Evolutionary conservation across 1,139 yeast species (phyloP).

Genomic region (Suhomyces terraborum): DNA sequence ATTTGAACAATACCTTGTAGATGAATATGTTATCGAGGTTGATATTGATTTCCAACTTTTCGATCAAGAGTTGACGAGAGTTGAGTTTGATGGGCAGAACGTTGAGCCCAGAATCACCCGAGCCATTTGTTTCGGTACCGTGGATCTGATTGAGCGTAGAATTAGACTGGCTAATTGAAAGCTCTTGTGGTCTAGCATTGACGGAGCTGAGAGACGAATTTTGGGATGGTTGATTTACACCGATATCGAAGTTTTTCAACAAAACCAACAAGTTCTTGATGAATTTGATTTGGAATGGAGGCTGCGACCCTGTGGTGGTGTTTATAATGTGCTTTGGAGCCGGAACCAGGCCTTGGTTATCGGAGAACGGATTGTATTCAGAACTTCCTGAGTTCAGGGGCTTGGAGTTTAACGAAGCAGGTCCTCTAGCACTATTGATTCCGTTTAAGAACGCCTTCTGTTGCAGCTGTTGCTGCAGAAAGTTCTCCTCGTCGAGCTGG

Average conservation of each 20-base stretch:
- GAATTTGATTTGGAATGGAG: constrained; percentile 39
- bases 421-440: constrained; percentile 17
- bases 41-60: constrained; percentile 49
- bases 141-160: constrained; percentile 15
- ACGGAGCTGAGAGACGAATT: constrained; percentile 7
- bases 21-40: constrained; percentile 44
- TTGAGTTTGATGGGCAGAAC: constrained; percentile 45
- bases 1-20: constrained; percentile 38
- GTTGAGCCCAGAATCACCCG: constrained; percentile 12
- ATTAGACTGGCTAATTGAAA: constrained; percentile 17
- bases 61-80: constrained; percentile 46
- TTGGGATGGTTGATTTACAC: constrained; percentile 16
- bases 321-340: constrained; percentile 16
- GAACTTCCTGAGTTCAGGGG: constrained; percentile 5
- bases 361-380: constrained; percentile 11
- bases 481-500: constrained; percentile 39
- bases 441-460: constrained; percentile 20
- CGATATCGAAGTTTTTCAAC: constrained; percentile 47
- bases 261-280: constrained; percentile 36
- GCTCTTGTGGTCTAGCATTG: constrained; percentile 12
- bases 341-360: constrained; percentile 2
- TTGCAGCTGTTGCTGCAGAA: constrained; percentile 28
- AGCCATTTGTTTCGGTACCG: constrained; percentile 3
- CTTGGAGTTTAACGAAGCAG: not conserved
- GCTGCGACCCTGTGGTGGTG: constrained; percentile 18